These are phyloP conservation scores for Ophiostoma fasciatum DNA, from an alignment of 2,329 filamentous ascomycete genomes.

Conservation along the genomic window DNA sequence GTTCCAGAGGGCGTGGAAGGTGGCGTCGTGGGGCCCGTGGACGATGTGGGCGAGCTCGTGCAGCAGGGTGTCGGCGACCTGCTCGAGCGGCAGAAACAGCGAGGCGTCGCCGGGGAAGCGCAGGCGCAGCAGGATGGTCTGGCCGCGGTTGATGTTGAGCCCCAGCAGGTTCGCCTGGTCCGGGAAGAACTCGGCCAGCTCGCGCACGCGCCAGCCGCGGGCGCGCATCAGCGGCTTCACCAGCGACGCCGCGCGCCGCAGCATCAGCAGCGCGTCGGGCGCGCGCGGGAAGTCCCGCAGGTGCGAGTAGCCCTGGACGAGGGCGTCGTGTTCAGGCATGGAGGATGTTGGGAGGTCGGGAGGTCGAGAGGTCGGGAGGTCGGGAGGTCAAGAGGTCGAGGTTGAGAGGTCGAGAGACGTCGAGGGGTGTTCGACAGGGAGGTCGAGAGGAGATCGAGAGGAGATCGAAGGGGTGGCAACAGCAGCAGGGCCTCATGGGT, in stretches of 20 bases:
- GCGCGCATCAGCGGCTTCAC: constrained; percentile 94
- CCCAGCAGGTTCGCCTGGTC: constrained; percentile 58
- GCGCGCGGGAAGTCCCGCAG: constrained; percentile 30
- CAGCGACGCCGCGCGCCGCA: constrained; percentile 71
- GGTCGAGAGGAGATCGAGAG: too few species aligned
- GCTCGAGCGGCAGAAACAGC: constrained; percentile 67
- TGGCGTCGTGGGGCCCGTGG: constrained; percentile 65
- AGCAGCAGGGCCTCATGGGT: too few species aligned
- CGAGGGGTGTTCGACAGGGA: too few species aligned
- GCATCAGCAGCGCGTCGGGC: constrained; percentile 38
- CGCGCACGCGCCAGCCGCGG: constrained; percentile 62
- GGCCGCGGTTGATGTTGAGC: constrained; percentile 62
- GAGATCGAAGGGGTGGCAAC: too few species aligned
- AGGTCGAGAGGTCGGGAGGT: neutral
- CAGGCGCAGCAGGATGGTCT: constrained; percentile 69
- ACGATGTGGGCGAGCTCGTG: constrained; percentile 88
- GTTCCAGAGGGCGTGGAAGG: constrained; percentile 80
- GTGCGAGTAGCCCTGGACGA: constrained; percentile 34
- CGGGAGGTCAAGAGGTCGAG: neutral
- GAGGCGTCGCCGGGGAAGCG: constrained; percentile 59
- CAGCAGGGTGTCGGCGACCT: constrained; percentile 79
- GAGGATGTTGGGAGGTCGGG: constrained; percentile 1
- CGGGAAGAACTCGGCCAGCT: constrained; percentile 77
- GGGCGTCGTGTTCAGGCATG: constrained; percentile 30
- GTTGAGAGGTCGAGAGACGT: too few species aligned